Percentiles rank a stretch among this genome's conserved stretches.
Conservation (phyloP, 2,329 filamentous ascomycete species). For the Pseudocercospora eumusae region DNA sequence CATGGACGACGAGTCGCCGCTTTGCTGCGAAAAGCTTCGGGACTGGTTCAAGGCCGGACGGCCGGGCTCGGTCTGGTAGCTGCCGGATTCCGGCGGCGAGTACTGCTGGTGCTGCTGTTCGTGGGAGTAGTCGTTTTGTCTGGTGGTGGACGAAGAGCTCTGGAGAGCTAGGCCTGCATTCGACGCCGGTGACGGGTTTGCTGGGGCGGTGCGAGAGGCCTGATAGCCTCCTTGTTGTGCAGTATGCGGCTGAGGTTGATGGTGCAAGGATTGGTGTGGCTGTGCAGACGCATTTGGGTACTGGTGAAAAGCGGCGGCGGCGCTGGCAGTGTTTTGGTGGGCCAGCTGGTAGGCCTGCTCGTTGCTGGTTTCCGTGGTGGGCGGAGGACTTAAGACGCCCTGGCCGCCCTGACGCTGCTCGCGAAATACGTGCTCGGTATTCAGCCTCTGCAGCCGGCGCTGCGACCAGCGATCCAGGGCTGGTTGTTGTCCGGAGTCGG, state of each 20-base stretch:
- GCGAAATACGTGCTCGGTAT: constrained; percentile 44
- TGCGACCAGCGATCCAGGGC: constrained; percentile 42
- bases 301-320: constrained; percentile 12
- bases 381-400: constrained; percentile 29
- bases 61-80: constrained; percentile 29
- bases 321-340: constrained; percentile 12
- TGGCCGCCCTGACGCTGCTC: constrained; percentile 40
- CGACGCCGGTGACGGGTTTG: constrained; percentile 26
- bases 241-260: constrained; percentile 37
- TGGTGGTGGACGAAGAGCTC: constrained; percentile 25
- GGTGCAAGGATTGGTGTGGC: constrained; percentile 36
- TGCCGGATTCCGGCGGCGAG: constrained; percentile 28
- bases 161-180: constrained; percentile 34
- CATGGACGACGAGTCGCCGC: constrained; percentile 38
- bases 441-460: constrained; percentile 42
- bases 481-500: constrained; percentile 36
- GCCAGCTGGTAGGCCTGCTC: constrained; percentile 21
- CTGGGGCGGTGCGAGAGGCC: constrained; percentile 28
- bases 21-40: constrained; percentile 37
- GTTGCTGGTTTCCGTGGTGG: constrained; percentile 24
- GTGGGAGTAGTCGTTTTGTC: constrained; percentile 17
- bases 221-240: constrained; percentile 32
- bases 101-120: constrained; percentile 26
- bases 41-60: constrained; percentile 31
- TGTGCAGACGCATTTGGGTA: constrained; percentile 30